Percentiles rank a stretch among this genome's conserved stretches.
phyloP scores from a whole-genome alignment of 768 basidiomycete species.

The Mycena galopus region DNA sequence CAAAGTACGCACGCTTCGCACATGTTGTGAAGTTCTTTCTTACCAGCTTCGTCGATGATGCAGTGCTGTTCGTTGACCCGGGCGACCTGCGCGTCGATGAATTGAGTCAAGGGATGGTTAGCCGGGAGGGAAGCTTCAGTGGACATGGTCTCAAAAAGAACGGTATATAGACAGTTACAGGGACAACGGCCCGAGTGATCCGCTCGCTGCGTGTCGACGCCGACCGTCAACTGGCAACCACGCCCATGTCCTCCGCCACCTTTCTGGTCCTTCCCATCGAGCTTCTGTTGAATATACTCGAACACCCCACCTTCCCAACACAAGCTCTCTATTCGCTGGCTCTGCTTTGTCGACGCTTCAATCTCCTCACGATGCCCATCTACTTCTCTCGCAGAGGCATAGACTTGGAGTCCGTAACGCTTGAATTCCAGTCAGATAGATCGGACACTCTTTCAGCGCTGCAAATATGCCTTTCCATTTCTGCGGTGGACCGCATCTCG shows the following conservation, averaged over 20 bases:
- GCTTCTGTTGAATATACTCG: background rate
- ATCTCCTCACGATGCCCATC: background rate
- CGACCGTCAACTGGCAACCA: no score
- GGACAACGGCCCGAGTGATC: no score
- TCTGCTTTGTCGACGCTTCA: background rate
- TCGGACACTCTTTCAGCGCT: background rate
- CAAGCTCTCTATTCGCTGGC: background rate
- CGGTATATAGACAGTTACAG: no score
- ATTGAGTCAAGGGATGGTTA: no score
- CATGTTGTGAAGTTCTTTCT: no score
- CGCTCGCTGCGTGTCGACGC: no score
- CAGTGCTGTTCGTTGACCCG: no score
- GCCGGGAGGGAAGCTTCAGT: no score
- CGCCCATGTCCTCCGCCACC: background rate
- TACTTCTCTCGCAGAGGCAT: conserved; percentile 1
- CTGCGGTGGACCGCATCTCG: background rate
- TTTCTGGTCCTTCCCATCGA: background rate
- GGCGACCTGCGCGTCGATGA: no score
- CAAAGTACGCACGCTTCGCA: no score
- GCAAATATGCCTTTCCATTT: background rate
- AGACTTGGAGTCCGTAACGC: background rate
- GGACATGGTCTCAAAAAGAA: no score
- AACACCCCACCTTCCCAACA: background rate
- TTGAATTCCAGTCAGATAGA: background rate
- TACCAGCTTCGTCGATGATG: no score